phyloP scores from a whole-genome alignment of 176 grass and related monocot species.

The Tuctoria greenei region DNA sequence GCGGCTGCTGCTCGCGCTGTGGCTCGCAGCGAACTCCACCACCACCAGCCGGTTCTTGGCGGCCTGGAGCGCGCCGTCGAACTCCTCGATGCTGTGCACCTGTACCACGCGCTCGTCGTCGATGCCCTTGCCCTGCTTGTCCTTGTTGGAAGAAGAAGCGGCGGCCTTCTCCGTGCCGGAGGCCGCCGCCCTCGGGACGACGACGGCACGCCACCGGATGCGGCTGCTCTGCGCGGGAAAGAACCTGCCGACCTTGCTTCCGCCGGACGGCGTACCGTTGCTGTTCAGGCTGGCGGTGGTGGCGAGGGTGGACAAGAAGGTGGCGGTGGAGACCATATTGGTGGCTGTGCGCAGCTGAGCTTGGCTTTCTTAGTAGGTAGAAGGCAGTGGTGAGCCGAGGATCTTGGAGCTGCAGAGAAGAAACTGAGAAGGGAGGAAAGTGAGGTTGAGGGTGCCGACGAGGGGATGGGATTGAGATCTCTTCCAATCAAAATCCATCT shows the following conservation, averaged over 20 bases:
- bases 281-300: constrained; percentile 17
- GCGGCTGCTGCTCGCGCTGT: constrained; percentile 59
- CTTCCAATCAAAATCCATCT: constrained; percentile 35
- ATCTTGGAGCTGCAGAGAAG: neutral
- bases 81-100: constrained; percentile 73
- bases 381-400: neutral
- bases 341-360: neutral
- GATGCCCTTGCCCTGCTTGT: neutral
- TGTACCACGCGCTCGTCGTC: constrained; percentile 48
- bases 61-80: constrained; percentile 59
- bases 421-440: neutral
- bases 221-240: neutral
- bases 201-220: neutral
- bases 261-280: neutral
- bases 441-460: neutral
- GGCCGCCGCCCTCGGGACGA: constrained; percentile 3
- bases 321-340: constrained; percentile 45
- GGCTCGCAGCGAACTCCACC: constrained; percentile 87
- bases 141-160: neutral
- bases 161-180: constrained; percentile 45
- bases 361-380: neutral
- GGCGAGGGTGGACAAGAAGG: constrained; percentile 57
- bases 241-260: constrained; percentile 30
- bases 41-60: constrained; percentile 87
- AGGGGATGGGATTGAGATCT: neutral